These are phyloP conservation scores for Hygrophoropsis aurantiaca DNA, from an alignment of 768 basidiomycete species.

Conservation along the genomic window DNA sequence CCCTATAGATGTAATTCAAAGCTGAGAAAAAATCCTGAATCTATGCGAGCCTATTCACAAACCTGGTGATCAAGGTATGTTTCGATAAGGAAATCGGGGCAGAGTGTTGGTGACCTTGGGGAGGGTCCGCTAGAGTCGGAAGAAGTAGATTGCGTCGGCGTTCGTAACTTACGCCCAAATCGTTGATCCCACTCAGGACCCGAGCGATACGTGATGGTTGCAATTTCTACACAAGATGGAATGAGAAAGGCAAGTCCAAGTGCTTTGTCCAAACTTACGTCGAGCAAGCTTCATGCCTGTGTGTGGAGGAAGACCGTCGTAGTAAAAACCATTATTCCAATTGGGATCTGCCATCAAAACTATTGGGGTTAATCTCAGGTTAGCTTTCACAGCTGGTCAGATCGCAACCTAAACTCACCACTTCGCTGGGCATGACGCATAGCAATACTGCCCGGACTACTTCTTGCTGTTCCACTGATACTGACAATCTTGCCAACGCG, in stretches of 20 bases:
- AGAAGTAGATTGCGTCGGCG: constrained; percentile 33
- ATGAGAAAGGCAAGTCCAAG: constrained; percentile 9
- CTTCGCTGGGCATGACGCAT: constrained; percentile 97
- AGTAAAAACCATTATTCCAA: constrained; percentile 99
- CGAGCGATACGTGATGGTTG: constrained; percentile 97
- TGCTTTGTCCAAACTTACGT: constrained; percentile 51
- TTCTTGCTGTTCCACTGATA: constrained; percentile 93
- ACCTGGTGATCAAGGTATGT: constrained; percentile 95
- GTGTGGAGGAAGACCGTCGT: constrained; percentile 92
- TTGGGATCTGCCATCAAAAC: constrained; percentile 99
- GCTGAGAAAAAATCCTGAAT: neutral
- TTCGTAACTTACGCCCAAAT: constrained; percentile 79
- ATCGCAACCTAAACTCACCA: constrained; percentile 50
- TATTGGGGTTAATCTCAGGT: constrained; percentile 29
- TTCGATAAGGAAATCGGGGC: constrained; percentile 97
- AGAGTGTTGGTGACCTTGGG: constrained; percentile 65
- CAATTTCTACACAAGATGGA: constrained; percentile 69
- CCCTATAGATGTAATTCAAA: constrained; percentile 53
- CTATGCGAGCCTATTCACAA: constrained; percentile 8
- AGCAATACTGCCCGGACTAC: constrained; percentile 88
- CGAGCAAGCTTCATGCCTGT: constrained; percentile 98
- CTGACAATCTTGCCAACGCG: constrained; percentile 88
- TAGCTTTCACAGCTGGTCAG: neutral
- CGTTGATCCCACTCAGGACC: constrained; percentile 99
- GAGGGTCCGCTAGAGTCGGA: constrained; percentile 1